Conservation (phyloP, 2,329 filamentous ascomycete genomes). For the Botryotinia globosa region DNA sequence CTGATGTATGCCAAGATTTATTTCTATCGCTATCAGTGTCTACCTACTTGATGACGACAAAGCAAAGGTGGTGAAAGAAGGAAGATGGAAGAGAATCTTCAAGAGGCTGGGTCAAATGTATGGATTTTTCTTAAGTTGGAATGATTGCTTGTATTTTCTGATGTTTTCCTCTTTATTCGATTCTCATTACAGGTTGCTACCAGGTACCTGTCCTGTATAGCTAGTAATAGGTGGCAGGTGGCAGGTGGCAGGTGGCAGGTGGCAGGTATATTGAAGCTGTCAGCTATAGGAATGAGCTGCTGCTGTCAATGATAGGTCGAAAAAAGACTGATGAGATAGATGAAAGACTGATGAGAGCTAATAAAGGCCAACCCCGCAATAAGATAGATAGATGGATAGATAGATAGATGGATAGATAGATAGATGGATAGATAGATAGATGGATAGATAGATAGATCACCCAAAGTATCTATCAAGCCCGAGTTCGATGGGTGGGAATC, state of each 20-base stretch:
- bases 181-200: not conserved
- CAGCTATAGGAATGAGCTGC: not conserved
- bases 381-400: not conserved
- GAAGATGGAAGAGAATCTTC: not conserved
- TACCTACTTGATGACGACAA: not conserved
- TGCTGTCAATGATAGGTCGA: not conserved
- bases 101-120: not conserved
- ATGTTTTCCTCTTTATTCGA: not conserved
- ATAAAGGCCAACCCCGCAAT: no score
- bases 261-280: not conserved
- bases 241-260: no score
- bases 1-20: constrained; percentile 7
- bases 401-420: no score
- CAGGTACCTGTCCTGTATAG: not conserved
- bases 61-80: not conserved
- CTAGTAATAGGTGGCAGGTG: no score
- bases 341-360: not conserved
- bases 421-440: no score
- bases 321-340: not conserved
- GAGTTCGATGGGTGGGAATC: not conserved
- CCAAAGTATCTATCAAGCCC: not conserved
- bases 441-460: no score
- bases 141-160: not conserved
- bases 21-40: not conserved
- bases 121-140: not conserved